Evolutionary conservation across 805 yeast genomes (phyloP).

Genomic region (Candida morakotiae): DNA sequence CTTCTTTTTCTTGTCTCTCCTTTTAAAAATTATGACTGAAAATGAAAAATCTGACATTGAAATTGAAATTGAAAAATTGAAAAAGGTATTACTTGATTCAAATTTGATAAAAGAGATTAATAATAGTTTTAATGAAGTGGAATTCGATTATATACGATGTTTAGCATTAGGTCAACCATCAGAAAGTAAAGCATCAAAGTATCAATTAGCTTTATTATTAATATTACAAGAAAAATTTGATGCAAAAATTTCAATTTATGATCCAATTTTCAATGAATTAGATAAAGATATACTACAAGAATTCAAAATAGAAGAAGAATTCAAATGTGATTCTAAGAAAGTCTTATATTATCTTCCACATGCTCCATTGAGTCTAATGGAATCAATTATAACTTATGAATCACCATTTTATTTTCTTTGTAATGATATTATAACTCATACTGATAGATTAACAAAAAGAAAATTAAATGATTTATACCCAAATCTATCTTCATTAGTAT

Average conservation of each 20-base stretch:
- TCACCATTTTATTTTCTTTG: slow-evolving; percentile 43
- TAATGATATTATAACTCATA: slow-evolving; percentile 50
- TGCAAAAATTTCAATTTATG: slow-evolving; percentile 46
- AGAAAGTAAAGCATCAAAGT: slow-evolving; percentile 55
- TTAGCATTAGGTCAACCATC: slow-evolving; percentile 69
- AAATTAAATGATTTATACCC: slow-evolving; percentile 44
- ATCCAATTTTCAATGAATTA: slow-evolving; percentile 53
- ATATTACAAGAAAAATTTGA: slow-evolving; percentile 28
- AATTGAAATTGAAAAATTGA: neutral
- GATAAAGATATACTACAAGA: slow-evolving; percentile 36
- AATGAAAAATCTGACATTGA: too few relatives aligned
- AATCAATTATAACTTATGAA: slow-evolving; percentile 27
- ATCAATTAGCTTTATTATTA: slow-evolving; percentile 60
- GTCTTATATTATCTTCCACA: slow-evolving; percentile 68
- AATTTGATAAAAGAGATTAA: neutral
- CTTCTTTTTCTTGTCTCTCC: neutral
- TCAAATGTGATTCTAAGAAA: slow-evolving; percentile 4
- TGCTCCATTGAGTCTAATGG: slow-evolving; percentile 58
- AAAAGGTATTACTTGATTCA: neutral
- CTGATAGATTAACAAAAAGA: slow-evolving; percentile 45
- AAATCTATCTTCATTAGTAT: slow-evolving; percentile 34
- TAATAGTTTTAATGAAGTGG: neutral
- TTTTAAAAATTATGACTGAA: too few relatives aligned
- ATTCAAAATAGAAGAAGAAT: slow-evolving; percentile 14
- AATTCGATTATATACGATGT: slow-evolving; percentile 44